phyloP scores from a whole-genome alignment of 2,329 filamentous ascomycete genomes.

The Sordariomycetes sp. region DNA sequence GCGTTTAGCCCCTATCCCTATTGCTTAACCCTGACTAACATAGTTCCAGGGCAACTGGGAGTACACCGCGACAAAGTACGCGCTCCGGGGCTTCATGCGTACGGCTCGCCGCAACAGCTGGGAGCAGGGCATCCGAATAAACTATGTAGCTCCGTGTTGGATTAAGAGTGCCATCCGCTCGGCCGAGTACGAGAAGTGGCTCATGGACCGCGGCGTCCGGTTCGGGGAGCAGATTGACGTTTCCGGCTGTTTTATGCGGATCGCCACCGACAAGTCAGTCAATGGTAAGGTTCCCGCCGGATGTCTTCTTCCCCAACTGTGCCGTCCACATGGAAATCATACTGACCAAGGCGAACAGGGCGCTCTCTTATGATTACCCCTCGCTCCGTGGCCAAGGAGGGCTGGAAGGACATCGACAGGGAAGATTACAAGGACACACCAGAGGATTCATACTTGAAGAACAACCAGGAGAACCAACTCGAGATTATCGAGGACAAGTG shows the following conservation, averaged over 20 bases:
- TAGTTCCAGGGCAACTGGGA: constrained; percentile 19
- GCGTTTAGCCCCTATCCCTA: background rate
- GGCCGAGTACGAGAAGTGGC: constrained; percentile 27
- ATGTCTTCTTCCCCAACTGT: background rate
- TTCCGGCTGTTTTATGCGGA: constrained; percentile 20
- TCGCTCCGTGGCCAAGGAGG: constrained; percentile 22
- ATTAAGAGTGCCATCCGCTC: constrained; percentile 23
- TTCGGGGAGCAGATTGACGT: constrained; percentile 24
- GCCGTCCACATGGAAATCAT: background rate
- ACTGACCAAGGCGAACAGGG: constrained; percentile 11
- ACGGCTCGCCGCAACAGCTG: constrained; percentile 23
- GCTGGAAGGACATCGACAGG: constrained; percentile 25
- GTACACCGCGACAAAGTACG: constrained; percentile 33
- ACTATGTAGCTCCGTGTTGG: constrained; percentile 33
- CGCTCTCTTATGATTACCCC: constrained; percentile 28
- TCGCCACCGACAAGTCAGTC: constrained; percentile 18
- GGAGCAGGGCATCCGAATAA: constrained; percentile 32
- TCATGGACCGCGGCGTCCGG: constrained; percentile 25
- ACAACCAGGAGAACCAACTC: constrained; percentile 24
- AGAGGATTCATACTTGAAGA: constrained; percentile 25
- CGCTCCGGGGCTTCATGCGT: constrained; percentile 29
- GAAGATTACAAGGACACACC: constrained; percentile 20
- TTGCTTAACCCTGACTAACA: background rate
- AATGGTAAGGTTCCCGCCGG: constrained; percentile 14
- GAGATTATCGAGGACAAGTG: constrained; percentile 30